Percentiles rank a stretch among this genome's conserved stretches.
phyloP scores from a whole-genome alignment of 371 early-diverging fungal genomes.

The Mortierella sp. region DNA sequence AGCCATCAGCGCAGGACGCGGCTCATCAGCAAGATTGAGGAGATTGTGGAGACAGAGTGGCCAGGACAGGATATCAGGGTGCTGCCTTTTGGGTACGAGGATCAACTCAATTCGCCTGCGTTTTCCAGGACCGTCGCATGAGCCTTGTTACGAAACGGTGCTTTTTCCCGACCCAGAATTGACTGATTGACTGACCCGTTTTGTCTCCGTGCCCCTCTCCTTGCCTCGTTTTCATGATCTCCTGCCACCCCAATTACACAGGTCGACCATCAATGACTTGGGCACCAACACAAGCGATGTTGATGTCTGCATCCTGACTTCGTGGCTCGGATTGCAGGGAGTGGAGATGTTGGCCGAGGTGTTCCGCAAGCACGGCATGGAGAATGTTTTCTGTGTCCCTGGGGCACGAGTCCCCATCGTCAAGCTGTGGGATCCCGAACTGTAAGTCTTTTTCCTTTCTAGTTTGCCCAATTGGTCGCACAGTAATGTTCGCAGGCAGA shows the following conservation, averaged over 20 bases:
- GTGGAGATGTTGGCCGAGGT: slow-evolving; percentile 61
- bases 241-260: slow-evolving; percentile 23
- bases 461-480: slow-evolving; percentile 57
- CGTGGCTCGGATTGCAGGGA: slow-evolving; percentile 64
- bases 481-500: not conserved
- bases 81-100: slow-evolving; percentile 60
- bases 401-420: slow-evolving; percentile 79
- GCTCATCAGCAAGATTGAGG: slow-evolving; percentile 47
- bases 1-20: slow-evolving; percentile 47
- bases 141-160: not conserved
- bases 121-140: not conserved
- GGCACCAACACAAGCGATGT: slow-evolving; percentile 71
- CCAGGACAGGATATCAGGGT: slow-evolving; percentile 52
- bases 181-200: slow-evolving; percentile 1
- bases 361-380: slow-evolving; percentile 68
- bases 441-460: slow-evolving; percentile 61
- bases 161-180: not conserved
- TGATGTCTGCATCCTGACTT: slow-evolving; percentile 71
- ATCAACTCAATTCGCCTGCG: slow-evolving; percentile 15
- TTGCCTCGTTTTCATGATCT: not conserved
- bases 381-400: slow-evolving; percentile 66
- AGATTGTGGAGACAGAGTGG: slow-evolving; percentile 48
- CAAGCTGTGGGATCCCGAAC: slow-evolving; percentile 69
- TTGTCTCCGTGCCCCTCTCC: not conserved
- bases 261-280: slow-evolving; percentile 71